Conservation (phyloP, 106 monocot species). For the Narthecium ossifragum region DNA sequence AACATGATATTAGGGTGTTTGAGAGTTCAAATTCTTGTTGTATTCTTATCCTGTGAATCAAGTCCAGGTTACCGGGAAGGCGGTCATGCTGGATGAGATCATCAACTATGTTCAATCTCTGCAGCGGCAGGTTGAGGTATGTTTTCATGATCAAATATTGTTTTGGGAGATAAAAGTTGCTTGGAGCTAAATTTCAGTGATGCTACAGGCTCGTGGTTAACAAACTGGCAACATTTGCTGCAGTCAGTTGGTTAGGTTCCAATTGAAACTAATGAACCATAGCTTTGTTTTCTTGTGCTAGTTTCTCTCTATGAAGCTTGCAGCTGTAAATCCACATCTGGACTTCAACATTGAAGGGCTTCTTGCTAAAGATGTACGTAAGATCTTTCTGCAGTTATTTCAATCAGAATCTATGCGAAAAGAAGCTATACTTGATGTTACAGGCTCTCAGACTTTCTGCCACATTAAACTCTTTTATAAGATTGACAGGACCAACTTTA, state of each 20-base stretch:
- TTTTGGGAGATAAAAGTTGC: too few species aligned
- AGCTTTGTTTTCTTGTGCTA: constrained; percentile 13
- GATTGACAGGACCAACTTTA: too few species aligned
- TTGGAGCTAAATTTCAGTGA: too few species aligned
- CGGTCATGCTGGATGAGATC: constrained; percentile 59
- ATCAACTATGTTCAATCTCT: constrained; percentile 61
- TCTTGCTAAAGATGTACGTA: constrained; percentile 26
- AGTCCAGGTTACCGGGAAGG: constrained; percentile 44
- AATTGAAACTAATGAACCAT: neutral
- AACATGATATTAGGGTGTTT: neutral
- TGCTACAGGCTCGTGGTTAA: too few species aligned
- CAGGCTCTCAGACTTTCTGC: too few species aligned
- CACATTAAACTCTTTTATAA: too few species aligned
- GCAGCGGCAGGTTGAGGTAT: constrained; percentile 51
- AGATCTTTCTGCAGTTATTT: constrained; percentile 39
- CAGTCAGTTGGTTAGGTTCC: too few species aligned
- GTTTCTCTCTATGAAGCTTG: constrained; percentile 67
- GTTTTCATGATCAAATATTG: too few species aligned
- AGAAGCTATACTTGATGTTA: too few species aligned
- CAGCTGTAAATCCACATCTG: constrained; percentile 39
- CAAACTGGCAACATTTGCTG: too few species aligned
- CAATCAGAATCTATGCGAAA: neutral
- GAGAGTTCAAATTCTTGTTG: neutral
- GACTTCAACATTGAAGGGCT: constrained; percentile 46
- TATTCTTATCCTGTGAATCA: neutral